Evolutionary conservation across 768 basidiomycete species (phyloP).

Genomic region (Leucosporidium creatinivorum): DNA sequence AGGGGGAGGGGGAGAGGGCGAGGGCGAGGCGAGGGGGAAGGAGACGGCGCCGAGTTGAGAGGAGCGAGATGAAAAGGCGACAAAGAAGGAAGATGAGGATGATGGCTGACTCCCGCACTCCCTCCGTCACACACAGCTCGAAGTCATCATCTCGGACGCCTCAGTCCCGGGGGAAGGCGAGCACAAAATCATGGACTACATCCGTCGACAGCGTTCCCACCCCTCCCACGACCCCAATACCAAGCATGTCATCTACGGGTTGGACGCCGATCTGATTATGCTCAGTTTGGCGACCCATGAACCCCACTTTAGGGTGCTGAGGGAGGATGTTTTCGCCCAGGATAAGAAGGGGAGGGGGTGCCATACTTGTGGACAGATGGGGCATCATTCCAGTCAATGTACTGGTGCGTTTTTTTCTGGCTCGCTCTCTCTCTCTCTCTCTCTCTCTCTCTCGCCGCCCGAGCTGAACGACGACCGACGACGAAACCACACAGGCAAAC

Average conservation of each 20-base stretch:
- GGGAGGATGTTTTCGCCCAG: conserved; percentile 84
- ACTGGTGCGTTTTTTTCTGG: conserved; percentile 48
- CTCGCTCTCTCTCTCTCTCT: no score
- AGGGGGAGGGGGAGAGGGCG: no score
- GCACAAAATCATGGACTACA: conserved; percentile 99
- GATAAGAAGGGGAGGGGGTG: conserved; percentile 62
- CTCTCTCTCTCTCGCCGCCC: no score
- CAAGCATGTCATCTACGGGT: conserved; percentile 90
- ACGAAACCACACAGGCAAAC: conserved; percentile 8
- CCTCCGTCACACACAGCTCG: conserved; percentile 61
- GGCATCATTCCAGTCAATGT: conserved; percentile 93
- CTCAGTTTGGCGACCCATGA: conserved; percentile 95
- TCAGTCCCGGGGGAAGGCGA: conserved; percentile 98
- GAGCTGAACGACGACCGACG: no score
- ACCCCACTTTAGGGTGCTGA: conserved; percentile 91
- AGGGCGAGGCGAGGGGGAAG: no score
- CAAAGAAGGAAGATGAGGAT: no score
- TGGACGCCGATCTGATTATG: conserved; percentile 99
- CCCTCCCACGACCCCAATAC: conserved; percentile 92
- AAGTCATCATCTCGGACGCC: conserved; percentile 95
- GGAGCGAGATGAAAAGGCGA: no score
- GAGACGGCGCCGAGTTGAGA: no score
- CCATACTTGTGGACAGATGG: conserved; percentile 87
- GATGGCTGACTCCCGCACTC: background rate
- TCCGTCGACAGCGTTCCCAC: conserved; percentile 78